phyloP scores from a whole-genome alignment of 2,329 filamentous ascomycete species.

The Pseudocercospora ulei region DNA sequence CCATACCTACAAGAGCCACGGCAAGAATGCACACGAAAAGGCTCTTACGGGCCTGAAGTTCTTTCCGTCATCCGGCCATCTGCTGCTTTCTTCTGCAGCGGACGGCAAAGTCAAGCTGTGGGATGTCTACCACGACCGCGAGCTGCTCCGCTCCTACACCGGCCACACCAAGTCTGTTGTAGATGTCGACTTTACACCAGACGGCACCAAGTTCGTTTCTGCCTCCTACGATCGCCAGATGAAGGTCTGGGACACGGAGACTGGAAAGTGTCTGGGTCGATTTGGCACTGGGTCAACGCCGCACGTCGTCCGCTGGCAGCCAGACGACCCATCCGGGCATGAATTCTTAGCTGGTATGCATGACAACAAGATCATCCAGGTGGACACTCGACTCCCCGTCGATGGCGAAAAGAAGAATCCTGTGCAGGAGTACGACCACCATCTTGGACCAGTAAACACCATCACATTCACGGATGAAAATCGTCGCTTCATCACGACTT shows the following conservation, averaged over 20 bases:
- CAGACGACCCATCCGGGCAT: slow-evolving; percentile 61
- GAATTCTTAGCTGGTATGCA: slow-evolving; percentile 96
- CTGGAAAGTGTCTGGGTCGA: slow-evolving; percentile 72
- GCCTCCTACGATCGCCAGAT: slow-evolving; percentile 91
- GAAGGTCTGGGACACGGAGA: slow-evolving; percentile 97
- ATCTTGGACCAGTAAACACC: slow-evolving; percentile 94
- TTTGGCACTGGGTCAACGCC: slow-evolving; percentile 93
- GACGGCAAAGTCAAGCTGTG: slow-evolving; percentile 88
- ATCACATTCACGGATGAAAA: slow-evolving; percentile 93
- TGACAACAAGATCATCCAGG: slow-evolving; percentile 98
- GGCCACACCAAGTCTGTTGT: slow-evolving; percentile 86
- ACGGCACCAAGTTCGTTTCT: slow-evolving; percentile 77
- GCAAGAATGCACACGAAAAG: slow-evolving; percentile 48
- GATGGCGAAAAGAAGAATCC: slow-evolving; percentile 48
- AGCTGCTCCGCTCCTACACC: slow-evolving; percentile 80
- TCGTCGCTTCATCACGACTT: slow-evolving; percentile 93
- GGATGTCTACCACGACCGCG: slow-evolving; percentile 83
- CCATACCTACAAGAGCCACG: slow-evolving; percentile 71
- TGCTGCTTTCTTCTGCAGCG: slow-evolving; percentile 79
- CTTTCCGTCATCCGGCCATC: slow-evolving; percentile 77
- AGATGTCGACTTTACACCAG: slow-evolving; percentile 75
- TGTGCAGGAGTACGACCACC: slow-evolving; percentile 96
- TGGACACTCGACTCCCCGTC: slow-evolving; percentile 62
- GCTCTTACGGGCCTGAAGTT: slow-evolving; percentile 82
- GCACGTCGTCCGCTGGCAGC: slow-evolving; percentile 90